These are phyloP conservation scores for Irpex sp. DNA, from an alignment of 1,284 basidiomycete genomes.

Conservation along the genomic window DNA sequence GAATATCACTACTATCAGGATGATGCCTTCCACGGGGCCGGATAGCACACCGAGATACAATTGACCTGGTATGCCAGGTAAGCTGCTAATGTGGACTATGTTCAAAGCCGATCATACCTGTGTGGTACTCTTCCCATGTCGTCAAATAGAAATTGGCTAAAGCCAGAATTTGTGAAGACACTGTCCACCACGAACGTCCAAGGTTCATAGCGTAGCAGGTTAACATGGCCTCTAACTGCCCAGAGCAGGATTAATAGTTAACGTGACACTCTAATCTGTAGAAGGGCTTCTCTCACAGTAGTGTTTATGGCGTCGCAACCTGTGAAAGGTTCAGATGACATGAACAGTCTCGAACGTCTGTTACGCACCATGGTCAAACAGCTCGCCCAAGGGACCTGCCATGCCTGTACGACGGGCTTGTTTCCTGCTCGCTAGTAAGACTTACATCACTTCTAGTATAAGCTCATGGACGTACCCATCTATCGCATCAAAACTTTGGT, in stretches of 20 bases:
- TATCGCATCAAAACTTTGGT: constrained; percentile 89
- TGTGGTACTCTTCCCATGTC: constrained; percentile 98
- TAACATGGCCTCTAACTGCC: constrained; percentile 80
- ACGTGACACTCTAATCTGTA: too few relatives aligned
- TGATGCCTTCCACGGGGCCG: constrained; percentile 94
- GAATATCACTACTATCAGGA: constrained; percentile 83
- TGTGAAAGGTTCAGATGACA: constrained; percentile 21
- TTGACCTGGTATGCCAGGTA: constrained; percentile 45
- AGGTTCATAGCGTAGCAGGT: constrained; percentile 85
- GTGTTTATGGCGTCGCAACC: constrained; percentile 94
- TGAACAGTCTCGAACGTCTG: too few relatives aligned
- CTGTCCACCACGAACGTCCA: constrained; percentile 94
- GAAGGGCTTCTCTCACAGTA: constrained; percentile 50
- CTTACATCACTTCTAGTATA: neutral
- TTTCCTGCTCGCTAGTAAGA: constrained; percentile 53
- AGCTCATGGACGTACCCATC: constrained; percentile 60
- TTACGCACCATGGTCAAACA: constrained; percentile 90
- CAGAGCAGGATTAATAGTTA: neutral
- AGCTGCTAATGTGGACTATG: neutral
- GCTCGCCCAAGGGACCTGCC: constrained; percentile 93
- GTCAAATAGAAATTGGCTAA: constrained; percentile 94
- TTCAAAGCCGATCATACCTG: constrained; percentile 42
- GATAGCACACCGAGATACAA: constrained; percentile 92
- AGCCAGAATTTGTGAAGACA: constrained; percentile 82
- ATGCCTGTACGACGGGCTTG: constrained; percentile 94